A percentile compares a stretch with the other conserved stretches of the same genome.
Conservation (phyloP, 331 rosid species). For the Cydonia oblonga region DNA sequence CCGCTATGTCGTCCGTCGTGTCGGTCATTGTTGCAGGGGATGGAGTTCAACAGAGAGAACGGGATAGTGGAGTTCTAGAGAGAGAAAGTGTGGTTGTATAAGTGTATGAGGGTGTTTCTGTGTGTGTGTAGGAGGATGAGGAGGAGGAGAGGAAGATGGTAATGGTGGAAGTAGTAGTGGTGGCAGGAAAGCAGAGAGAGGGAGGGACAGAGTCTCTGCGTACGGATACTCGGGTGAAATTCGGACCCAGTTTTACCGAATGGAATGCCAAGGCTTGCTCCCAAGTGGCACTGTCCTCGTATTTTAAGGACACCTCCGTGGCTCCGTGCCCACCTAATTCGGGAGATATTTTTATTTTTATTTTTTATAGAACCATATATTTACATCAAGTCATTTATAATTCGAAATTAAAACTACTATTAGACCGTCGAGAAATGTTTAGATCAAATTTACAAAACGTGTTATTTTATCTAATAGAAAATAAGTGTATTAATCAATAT, state of each 20-base stretch:
- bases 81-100: neutral
- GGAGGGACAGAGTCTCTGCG: neutral
- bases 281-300: conserved; percentile 38
- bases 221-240: neutral
- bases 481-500: no score
- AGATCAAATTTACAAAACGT: no score
- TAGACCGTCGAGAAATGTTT: no score
- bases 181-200: neutral
- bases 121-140: neutral
- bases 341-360: neutral
- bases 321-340: conserved; percentile 5
- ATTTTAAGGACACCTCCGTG: neutral
- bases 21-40: conserved; percentile 49
- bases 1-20: conserved; percentile 84
- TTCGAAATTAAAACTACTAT: no score
- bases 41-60: no score
- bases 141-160: neutral
- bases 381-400: no score
- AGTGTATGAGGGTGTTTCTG: neutral
- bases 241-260: conserved; percentile 9
- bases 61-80: neutral
- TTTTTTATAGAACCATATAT: no score
- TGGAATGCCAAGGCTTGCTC: neutral
- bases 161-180: neutral
- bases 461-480: no score